Base-by-base conservation (phyloP, 192 early-diverging fungal genomes). In the Backusella australiensis region DNA sequence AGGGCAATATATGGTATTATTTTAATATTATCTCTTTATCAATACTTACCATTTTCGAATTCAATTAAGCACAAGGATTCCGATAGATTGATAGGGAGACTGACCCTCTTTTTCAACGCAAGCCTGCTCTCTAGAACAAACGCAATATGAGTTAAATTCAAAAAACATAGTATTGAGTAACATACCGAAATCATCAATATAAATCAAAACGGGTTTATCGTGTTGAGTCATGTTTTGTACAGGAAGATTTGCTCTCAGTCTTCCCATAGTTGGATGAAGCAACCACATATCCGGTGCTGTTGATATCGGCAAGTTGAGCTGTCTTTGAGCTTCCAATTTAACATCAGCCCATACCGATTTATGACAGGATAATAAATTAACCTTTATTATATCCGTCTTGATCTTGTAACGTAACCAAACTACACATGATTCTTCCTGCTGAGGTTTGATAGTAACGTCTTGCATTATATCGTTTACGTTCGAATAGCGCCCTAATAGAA, bases 41-140 rank as follows among this genome's bases (percentile, higher is more conserved):
- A 49, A 49, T 49, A 17, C 56, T 63, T 63, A 63, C 56, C 56
- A 63, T 63, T 63, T 63, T 63, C 56, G 26, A 29, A 63, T 63
- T 63, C 56, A 63, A 63, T 29, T 29, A 63, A 26, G 23, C 56
- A 63, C 56, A 63, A 63, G 14, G 56, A 4, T 63, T 63, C 56
- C 9, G 56, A 63, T 63, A 63, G 29, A 29, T 63, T 63, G 56
- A 63, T 63, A n/a, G 56, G 56, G 23, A 63, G 21, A 63, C 56
- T 63, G 4, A 63, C 26, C 12, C 56, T 63, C 12, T 63, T 63
- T 29, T 63, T 63, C 26, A 63, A 63, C 8, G 6, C 23, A 26
- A 63, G 21, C 12, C 56, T 63, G 4, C 56, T 63, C 4, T 63
- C 56, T 63, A 63, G 3, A 63, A 29, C 2, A 63, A 12, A 63